These are phyloP conservation scores for Trypethelium eluteriae DNA, from an alignment of 495 filamentous ascomycete genomes.

Conservation along the genomic window DNA sequence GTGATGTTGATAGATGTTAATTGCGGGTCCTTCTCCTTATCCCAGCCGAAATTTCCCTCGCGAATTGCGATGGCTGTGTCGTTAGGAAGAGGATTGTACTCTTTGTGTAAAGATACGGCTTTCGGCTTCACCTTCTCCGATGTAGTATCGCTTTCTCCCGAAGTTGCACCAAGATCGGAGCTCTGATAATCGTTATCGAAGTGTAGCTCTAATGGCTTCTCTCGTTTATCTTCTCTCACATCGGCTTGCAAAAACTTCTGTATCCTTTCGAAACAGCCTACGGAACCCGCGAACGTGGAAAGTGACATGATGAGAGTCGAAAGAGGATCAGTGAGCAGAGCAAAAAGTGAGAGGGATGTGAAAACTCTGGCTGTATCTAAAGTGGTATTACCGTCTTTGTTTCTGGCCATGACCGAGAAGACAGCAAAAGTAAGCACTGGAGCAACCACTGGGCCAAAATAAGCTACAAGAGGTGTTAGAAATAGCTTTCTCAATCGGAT, in stretches of 20 bases:
- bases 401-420: slow-evolving; percentile 43
- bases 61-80: slow-evolving; percentile 34
- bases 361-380: slow-evolving; percentile 48
- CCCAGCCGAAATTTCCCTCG: slow-evolving; percentile 46
- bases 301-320: slow-evolving; percentile 50
- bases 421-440: slow-evolving; percentile 49
- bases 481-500: neutral
- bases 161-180: slow-evolving; percentile 25
- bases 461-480: slow-evolving; percentile 30
- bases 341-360: slow-evolving; percentile 54
- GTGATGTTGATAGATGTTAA: slow-evolving; percentile 37
- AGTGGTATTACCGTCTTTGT: slow-evolving; percentile 27
- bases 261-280: slow-evolving; percentile 53
- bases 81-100: slow-evolving; percentile 12
- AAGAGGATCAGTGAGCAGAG: slow-evolving; percentile 51
- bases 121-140: slow-evolving; percentile 16
- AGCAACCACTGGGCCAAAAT: slow-evolving; percentile 45
- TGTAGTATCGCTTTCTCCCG: slow-evolving; percentile 21
- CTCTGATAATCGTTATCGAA: neutral
- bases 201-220: neutral
- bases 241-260: slow-evolving; percentile 49
- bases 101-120: neutral
- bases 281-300: slow-evolving; percentile 44
- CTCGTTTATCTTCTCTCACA: slow-evolving; percentile 17
- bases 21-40: slow-evolving; percentile 32